These are phyloP conservation scores for Kazachstania kunashirensis DNA, from an alignment of 805 yeast genomes.

Conservation along the genomic window DNA sequence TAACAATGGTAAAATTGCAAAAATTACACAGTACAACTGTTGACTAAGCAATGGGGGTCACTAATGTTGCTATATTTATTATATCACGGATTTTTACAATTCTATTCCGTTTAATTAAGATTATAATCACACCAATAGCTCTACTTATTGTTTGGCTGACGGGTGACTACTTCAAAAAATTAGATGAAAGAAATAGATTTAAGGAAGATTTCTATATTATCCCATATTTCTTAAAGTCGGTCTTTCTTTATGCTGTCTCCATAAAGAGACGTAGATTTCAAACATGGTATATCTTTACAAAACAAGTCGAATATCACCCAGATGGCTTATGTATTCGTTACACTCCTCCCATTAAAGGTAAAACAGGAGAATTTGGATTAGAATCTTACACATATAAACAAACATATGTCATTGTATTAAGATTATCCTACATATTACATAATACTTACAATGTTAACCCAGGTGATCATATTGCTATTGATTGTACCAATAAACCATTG, in stretches of 20 bases:
- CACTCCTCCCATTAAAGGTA: conserved; percentile 32
- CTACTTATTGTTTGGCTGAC: conserved; percentile 6
- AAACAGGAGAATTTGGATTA: conserved; percentile 48
- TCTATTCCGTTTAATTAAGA: conserved; percentile 10
- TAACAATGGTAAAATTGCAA: background rate
- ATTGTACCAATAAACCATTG: conserved; percentile 74
- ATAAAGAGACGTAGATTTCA: conserved; percentile 33
- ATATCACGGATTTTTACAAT: conserved; percentile 10
- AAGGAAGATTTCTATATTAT: conserved; percentile 46
- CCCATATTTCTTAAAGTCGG: conserved; percentile 35
- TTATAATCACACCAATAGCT: conserved; percentile 13
- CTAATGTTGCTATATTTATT: conserved; percentile 8
- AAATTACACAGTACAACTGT: background rate
- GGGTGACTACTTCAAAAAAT: conserved; percentile 11
- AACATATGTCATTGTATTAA: conserved; percentile 53
- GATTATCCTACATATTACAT: conserved; percentile 55
- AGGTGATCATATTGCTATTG: conserved; percentile 63
- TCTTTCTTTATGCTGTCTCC: conserved; percentile 32
- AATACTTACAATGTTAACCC: conserved; percentile 53
- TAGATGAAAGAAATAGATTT: conserved; percentile 29
- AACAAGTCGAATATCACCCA: conserved; percentile 40
- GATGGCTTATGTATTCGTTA: conserved; percentile 53
- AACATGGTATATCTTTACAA: conserved; percentile 63
- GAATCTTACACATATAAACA: conserved; percentile 62
- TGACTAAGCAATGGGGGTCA: conserved; percentile 2